Conservation (phyloP, 164 flowering plant species). For the Aristolochia contorta region DNA sequence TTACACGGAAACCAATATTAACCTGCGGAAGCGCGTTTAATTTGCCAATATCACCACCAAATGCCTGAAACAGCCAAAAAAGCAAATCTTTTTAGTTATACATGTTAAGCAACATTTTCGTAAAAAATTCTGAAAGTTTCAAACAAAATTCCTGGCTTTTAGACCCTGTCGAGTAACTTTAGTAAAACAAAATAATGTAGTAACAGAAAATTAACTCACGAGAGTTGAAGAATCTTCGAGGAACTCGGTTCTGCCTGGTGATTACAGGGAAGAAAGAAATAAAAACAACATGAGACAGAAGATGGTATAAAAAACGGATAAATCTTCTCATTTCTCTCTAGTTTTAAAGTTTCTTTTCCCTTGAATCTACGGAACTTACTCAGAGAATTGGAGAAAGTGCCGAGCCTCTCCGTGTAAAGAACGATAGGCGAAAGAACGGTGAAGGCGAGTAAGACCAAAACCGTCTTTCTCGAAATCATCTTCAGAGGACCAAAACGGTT, state of each 20-base stretch:
- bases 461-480: constrained; percentile 39
- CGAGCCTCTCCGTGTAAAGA: constrained; percentile 64
- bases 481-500: constrained; percentile 4
- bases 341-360: background rate
- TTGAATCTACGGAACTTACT: constrained; percentile 19
- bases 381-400: constrained; percentile 26
- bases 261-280: constrained; percentile 1
- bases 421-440: constrained; percentile 76
- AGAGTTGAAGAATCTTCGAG: constrained; percentile 49
- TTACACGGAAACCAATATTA: background rate
- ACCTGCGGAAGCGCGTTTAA: constrained; percentile 77
- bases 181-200: background rate
- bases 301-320: background rate
- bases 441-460: constrained; percentile 44
- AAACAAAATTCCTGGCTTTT: no score
- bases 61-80: constrained; percentile 8
- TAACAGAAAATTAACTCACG: constrained; percentile 30
- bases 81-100: background rate
- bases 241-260: constrained; percentile 51
- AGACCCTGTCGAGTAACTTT: background rate
- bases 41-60: constrained; percentile 12
- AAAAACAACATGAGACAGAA: background rate
- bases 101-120: no score
- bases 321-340: background rate
- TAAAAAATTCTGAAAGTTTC: no score